Base-by-base conservation (phyloP, 768 basidiomycete species). In the Suillus decipiens region DNA sequence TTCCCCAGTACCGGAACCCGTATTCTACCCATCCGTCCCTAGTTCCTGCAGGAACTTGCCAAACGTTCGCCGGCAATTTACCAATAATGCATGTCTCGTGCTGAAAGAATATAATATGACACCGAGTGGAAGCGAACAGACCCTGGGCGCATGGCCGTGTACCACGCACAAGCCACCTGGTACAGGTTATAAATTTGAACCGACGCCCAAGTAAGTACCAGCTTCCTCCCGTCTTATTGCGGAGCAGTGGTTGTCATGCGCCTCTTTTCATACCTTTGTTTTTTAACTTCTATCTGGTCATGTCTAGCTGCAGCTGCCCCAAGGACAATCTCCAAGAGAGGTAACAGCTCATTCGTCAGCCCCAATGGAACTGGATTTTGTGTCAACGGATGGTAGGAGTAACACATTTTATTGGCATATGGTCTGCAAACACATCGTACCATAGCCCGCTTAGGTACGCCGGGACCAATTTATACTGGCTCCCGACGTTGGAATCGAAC, bases 401-500 rank as follows among this genome's bases (percentile, higher is more conserved):
- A 14, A 24, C 39, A 19, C 57, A 39, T 59, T 54, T 59, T 43
- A 6, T 57, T 15, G 3, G 24, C 9, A 12, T 57, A 3, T 19
- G 9, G 37, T 19, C 0, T 11, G 15, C 37, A 57, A 57, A 57
- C 37, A 41, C 24, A 28, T 57, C 5, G 55, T 37, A 41, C 17
- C 24, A 19, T 28, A 57, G 55, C 37, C 28, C 55, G 22, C 78
- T 84, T 62, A 65, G 67, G 42, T 84, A 78, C 62, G 69, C 80
- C 8, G 84, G 64, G 14, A 50, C 78, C 5, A 86, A 86, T 71
- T 80, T 84, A 3, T 86, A 86, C 72, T 87, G 84, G 85, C 77
- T 84, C 7, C 82, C 84, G 10, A 75, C 84, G 47, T 76, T 75
- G 63, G 79, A 80, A 5, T 76, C 77, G 64, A 79, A 76, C 66